These are phyloP conservation scores for Sporormia fimetaria DNA, from an alignment of 495 filamentous ascomycete species.

Conservation along the genomic window DNA sequence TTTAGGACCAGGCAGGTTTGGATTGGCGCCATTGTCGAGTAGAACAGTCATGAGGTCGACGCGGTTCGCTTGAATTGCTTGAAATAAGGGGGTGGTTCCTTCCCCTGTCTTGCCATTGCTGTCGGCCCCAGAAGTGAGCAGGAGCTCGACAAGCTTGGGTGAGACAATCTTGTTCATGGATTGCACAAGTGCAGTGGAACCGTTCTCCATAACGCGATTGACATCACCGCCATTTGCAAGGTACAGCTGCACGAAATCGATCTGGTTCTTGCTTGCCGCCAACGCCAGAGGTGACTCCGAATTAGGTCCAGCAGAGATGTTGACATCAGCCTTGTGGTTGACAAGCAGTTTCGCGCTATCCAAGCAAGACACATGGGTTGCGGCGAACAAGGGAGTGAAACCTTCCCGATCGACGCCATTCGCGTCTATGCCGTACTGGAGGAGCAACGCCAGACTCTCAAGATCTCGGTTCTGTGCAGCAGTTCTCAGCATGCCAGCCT, in stretches of 20 bases:
- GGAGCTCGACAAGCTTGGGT: conserved; percentile 35
- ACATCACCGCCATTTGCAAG: conserved; percentile 40
- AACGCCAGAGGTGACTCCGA: conserved; percentile 36
- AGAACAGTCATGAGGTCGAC: conserved; percentile 30
- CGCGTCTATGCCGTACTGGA: conserved; percentile 40
- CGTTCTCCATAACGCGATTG: conserved; percentile 34
- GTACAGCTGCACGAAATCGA: conserved; percentile 37
- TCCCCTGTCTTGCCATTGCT: conserved; percentile 41
- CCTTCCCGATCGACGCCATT: conserved; percentile 36
- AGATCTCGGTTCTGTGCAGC: conserved; percentile 37
- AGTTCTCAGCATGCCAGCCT: conserved; percentile 31
- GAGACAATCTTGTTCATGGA: conserved; percentile 38
- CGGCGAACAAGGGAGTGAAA: conserved; percentile 35
- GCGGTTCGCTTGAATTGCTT: conserved; percentile 33
- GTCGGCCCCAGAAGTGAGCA: conserved; percentile 41
- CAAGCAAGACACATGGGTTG: conserved; percentile 36
- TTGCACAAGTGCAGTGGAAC: conserved; percentile 39
- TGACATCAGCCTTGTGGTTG: conserved; percentile 42
- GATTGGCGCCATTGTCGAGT: conserved; percentile 34
- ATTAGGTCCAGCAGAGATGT: conserved; percentile 33
- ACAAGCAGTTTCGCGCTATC: conserved; percentile 39
- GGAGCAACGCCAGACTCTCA: conserved; percentile 38
- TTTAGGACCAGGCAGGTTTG: conserved; percentile 41
- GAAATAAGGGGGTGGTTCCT: conserved; percentile 40
- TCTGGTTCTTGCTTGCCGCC: conserved; percentile 32